Evolutionary conservation across 768 basidiomycete species (phyloP).

Genomic region (Phylloporus sp.): DNA sequence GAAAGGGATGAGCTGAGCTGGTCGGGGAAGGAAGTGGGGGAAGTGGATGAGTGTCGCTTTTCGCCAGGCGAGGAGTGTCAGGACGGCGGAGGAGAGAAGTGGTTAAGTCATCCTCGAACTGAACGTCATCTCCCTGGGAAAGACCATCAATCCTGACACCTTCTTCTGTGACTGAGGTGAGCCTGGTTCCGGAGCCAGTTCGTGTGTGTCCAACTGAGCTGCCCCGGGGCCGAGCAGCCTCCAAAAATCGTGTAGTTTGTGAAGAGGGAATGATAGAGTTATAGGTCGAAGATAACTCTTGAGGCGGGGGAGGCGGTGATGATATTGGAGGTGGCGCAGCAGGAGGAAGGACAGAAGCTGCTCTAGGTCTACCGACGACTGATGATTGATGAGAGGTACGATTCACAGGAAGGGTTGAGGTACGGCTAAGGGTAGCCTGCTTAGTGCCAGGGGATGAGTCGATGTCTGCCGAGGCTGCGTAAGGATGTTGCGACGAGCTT

Average conservation of each 20-base stretch:
- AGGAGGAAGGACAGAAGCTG: conserved; percentile 60
- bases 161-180: conserved; percentile 65
- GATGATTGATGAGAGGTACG: conserved; percentile 25
- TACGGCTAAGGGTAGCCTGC: conserved; percentile 29
- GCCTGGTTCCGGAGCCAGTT: conserved; percentile 52
- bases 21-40: conserved; percentile 61
- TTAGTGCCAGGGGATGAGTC: conserved; percentile 30
- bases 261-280: conserved; percentile 30
- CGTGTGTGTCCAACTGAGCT: conserved; percentile 52
- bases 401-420: conserved; percentile 33
- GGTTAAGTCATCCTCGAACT: conserved; percentile 31
- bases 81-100: conserved; percentile 31
- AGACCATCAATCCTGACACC: conserved; percentile 36
- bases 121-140: conserved; percentile 21
- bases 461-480: conserved; percentile 41
- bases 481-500: conserved; percentile 41
- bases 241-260: conserved; percentile 32
- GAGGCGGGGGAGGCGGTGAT: conserved; percentile 56
- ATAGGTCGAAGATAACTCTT: conserved; percentile 31
- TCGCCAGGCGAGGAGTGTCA: conserved; percentile 41
- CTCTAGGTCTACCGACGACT: conserved; percentile 42
- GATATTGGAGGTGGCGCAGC: conserved; percentile 61
- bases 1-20: conserved; percentile 26
- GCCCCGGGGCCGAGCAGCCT: conserved; percentile 41
- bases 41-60: conserved; percentile 59